phyloP scores from a whole-genome alignment of 2,329 filamentous ascomycete species.

The Laburnicola sp. region DNA sequence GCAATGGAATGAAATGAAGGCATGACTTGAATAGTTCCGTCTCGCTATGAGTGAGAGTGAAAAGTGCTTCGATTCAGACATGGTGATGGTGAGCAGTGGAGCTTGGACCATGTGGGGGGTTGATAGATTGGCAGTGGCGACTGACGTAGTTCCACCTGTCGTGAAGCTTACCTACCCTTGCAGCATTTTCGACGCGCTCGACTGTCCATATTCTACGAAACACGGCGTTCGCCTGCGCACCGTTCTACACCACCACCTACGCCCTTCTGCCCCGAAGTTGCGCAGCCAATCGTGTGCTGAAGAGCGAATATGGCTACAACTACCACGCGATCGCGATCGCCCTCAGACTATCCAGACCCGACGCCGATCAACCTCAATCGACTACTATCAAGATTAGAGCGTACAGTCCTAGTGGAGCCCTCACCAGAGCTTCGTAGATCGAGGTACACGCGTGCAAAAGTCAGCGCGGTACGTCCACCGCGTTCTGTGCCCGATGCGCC shows the following conservation, averaged over 20 bases:
- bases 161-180: neutral
- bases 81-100: conserved; percentile 3
- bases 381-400: conserved; percentile 67
- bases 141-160: conserved; percentile 17
- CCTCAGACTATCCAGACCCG: conserved; percentile 29
- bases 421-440: conserved; percentile 63
- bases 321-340: conserved; percentile 19
- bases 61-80: neutral
- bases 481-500: neutral
- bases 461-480: conserved; percentile 54
- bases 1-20: neutral
- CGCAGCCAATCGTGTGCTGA: no score
- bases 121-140: conserved; percentile 17
- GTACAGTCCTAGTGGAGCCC: conserved; percentile 64
- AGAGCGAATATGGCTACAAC: conserved; percentile 23
- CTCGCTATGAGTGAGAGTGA: no score
- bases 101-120: conserved; percentile 18
- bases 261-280: no score
- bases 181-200: neutral
- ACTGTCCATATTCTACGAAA: no score
- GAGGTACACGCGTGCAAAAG: conserved; percentile 67
- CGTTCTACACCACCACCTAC: neutral
- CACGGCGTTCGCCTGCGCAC: no score
- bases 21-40: neutral
- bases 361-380: conserved; percentile 59